Base-by-base conservation (phyloP, 768 basidiomycete species). In the Russula vinacea region DNA sequence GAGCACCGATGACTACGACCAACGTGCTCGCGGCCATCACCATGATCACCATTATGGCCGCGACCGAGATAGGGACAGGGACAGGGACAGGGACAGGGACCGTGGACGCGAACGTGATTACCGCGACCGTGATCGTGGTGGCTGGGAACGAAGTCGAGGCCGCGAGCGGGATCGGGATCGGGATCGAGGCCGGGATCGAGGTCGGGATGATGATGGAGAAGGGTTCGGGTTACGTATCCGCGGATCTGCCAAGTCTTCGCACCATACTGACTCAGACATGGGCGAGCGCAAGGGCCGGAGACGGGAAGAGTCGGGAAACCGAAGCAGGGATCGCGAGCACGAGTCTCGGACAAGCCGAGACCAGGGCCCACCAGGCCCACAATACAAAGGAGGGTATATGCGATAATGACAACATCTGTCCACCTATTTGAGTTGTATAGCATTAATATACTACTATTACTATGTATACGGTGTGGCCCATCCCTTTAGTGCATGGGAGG, bases 351-450 rank as follows among this genome's bases (percentile, higher is more conserved):
- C 49, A 22, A 60, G 68, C 19, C 62, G 62, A n/a, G 65, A 60
- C 16, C 67, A 68, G 17, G 65, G 69, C 11, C 54, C 65, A 9
- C 68, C 73, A 32, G 71, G 72, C 7, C 74, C 74, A 11, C 70
- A 71, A n/a, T 75, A 75, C 55, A 71, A 65, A 32, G 74, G 73
- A 44, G 73, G 74, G 2, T 75, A 75, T 63, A 59, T 69, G 10
- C 64, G 71, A 63, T 73, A 62, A 73, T 66, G 5, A 26, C 17
- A 5, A n/a, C 22, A 37, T 10, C 35, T 3, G 35, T 35, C 8
- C 35, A 35, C 10, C 35, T 35, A 1, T 22, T 19, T 40, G 40
- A 37, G 14, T 39, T 17, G 19, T 45, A 33, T 42, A 42, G 26
- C 19, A 35, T 13, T 19, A 24, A 19, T 53, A 22, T 22, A 47